A percentile compares a stretch with the other conserved stretches of the same genome.
These are phyloP conservation scores for Fusarium sp. DNA, from an alignment of 2,329 filamentous ascomycete genomes.

Conservation along the genomic window DNA sequence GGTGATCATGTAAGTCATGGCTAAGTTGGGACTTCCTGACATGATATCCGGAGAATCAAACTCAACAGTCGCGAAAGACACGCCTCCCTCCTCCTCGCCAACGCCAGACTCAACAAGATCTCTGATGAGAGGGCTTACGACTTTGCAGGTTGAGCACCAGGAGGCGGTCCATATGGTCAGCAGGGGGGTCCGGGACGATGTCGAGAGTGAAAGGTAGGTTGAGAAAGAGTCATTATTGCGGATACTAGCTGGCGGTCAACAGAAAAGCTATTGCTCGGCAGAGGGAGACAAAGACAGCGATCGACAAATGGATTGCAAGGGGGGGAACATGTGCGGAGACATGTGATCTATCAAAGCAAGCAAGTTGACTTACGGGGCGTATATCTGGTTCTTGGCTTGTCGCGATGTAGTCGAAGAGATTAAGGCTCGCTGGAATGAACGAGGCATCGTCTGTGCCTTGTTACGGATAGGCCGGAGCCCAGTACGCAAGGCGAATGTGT, in stretches of 20 bases:
- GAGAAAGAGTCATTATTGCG: conserved; percentile 62
- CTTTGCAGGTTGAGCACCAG: conserved; percentile 63
- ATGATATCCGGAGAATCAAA: conserved; percentile 67
- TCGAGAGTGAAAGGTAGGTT: conserved; percentile 63
- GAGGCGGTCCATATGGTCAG: conserved; percentile 68
- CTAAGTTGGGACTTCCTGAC: conserved; percentile 51
- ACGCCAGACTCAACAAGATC: conserved; percentile 59
- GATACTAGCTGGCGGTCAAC: conserved; percentile 52
- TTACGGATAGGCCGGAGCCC: conserved; percentile 12
- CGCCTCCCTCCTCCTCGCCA: conserved; percentile 64
- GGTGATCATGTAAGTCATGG: conserved; percentile 65
- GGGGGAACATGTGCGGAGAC: conserved; percentile 12
- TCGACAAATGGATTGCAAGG: conserved; percentile 34
- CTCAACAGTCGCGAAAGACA: conserved; percentile 62
- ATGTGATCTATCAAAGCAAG: conserved; percentile 14
- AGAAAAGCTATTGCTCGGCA: conserved; percentile 13
- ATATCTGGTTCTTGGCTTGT: conserved; percentile 47
- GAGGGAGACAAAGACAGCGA: conserved; percentile 7
- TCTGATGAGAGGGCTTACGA: conserved; percentile 57
- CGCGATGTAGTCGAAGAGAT: conserved; percentile 39
- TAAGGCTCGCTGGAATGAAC: conserved; percentile 15
- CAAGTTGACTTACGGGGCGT: conserved; percentile 44
- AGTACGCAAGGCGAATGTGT: neutral
- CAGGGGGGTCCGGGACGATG: conserved; percentile 62
- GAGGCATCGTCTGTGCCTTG: neutral